A percentile compares a stretch with the other conserved stretches of the same genome.
These are phyloP conservation scores for Suillus placidus DNA, from an alignment of 768 basidiomycete genomes.

Conservation along the genomic window DNA sequence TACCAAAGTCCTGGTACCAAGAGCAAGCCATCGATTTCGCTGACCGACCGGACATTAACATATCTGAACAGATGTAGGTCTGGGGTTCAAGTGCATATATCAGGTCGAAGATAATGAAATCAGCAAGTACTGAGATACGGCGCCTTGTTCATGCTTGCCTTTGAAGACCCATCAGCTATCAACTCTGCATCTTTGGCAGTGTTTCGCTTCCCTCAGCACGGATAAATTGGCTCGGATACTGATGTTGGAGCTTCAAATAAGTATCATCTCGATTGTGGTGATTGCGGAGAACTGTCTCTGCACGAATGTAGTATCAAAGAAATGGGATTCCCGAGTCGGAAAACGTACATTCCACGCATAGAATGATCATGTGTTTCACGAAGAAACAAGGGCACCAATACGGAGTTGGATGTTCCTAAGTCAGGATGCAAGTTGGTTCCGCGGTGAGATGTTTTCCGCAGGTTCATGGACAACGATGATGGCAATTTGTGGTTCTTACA, in stretches of 20 bases:
- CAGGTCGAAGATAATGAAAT: neutral
- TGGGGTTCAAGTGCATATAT: neutral
- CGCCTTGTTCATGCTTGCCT: neutral
- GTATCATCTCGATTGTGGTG: neutral
- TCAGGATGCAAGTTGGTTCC: neutral
- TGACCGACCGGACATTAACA: constrained; percentile 29
- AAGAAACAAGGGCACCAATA: constrained; percentile 4
- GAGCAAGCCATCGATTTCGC: constrained; percentile 20
- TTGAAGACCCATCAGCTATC: neutral
- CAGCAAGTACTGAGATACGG: neutral
- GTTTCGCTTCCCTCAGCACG: neutral
- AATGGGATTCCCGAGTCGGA: neutral
- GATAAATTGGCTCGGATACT: neutral
- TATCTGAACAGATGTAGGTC: constrained; percentile 17
- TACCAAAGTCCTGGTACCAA: constrained; percentile 19
- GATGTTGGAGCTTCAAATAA: neutral
- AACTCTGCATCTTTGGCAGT: neutral
- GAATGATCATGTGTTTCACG: neutral
- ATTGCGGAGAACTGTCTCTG: neutral
- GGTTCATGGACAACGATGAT: neutral
- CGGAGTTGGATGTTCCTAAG: neutral
- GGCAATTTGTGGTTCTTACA: neutral
- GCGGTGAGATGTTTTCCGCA: neutral
- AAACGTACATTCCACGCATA: neutral
- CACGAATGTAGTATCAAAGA: neutral